These are phyloP conservation scores for Lomentospora prolificans DNA, from an alignment of 2,329 filamentous ascomycete genomes.

Conservation along the genomic window DNA sequence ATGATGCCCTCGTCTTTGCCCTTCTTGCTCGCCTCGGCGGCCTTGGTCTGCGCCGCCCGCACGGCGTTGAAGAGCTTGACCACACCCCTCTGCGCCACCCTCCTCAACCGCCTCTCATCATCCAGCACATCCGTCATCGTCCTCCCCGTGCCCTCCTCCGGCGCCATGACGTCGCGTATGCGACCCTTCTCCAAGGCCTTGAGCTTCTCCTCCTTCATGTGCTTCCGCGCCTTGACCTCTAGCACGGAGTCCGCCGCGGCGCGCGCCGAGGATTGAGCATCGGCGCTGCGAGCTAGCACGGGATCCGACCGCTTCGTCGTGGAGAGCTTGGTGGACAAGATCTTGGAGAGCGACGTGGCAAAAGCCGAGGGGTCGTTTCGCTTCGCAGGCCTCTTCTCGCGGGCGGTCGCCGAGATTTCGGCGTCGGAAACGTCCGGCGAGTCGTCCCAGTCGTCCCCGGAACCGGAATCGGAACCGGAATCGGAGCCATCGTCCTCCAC, in stretches of 20 bases:
- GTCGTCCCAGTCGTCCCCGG: slow-evolving; percentile 24
- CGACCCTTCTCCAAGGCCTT: slow-evolving; percentile 75
- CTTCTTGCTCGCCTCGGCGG: slow-evolving; percentile 63
- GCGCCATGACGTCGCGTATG: slow-evolving; percentile 67
- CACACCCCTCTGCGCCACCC: slow-evolving; percentile 87
- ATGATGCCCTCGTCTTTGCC: slow-evolving; percentile 64
- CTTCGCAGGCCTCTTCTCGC: slow-evolving; percentile 53
- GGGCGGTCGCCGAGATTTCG: slow-evolving; percentile 15
- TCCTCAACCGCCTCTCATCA: slow-evolving; percentile 69
- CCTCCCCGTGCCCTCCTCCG: slow-evolving; percentile 16
- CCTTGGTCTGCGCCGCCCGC: slow-evolving; percentile 82
- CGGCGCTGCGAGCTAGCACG: slow-evolving; percentile 75
- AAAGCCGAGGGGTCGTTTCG: slow-evolving; percentile 88
- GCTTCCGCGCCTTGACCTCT: slow-evolving; percentile 69
- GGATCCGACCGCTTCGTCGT: slow-evolving; percentile 75
- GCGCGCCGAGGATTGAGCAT: slow-evolving; percentile 61
- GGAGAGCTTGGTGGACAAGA: slow-evolving; percentile 81
- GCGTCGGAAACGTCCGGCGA: slow-evolving; percentile 22
- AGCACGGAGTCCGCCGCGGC: slow-evolving; percentile 67
- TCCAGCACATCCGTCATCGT: slow-evolving; percentile 50
- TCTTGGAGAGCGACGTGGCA: slow-evolving; percentile 86
- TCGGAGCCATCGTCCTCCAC: slow-evolving; percentile 15
- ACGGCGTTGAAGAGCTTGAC: slow-evolving; percentile 96
- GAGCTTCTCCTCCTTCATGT: slow-evolving; percentile 72
- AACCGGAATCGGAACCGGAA: slow-evolving; percentile 16